phyloP scores from a whole-genome alignment of 2,329 filamentous ascomycete species.

The Harringtonia aguacate region DNA sequence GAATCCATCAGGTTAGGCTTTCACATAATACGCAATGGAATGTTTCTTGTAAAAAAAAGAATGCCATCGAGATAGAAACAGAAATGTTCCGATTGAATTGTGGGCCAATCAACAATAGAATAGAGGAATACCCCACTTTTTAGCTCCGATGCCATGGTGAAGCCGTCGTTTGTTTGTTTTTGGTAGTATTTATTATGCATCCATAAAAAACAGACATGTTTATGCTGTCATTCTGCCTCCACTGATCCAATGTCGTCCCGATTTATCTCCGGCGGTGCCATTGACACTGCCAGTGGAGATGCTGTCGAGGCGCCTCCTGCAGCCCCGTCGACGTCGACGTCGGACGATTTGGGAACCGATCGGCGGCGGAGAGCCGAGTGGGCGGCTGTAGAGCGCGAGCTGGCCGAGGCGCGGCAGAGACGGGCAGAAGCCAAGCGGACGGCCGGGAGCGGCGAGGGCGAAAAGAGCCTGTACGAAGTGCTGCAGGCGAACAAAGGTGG shows the following conservation, averaged over 20 bases:
- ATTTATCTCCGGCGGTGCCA: conserved; percentile 45
- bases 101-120: too few relatives aligned
- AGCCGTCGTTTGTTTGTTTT: conserved; percentile 8
- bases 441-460: conserved; percentile 28
- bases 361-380: conserved; percentile 35
- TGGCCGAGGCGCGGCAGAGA: conserved; percentile 48
- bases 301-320: conserved; percentile 2
- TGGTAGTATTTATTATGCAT: too few relatives aligned
- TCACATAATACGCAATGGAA: too few relatives aligned
- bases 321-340: background rate
- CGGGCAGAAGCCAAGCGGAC: conserved; percentile 37
- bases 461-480: conserved; percentile 61
- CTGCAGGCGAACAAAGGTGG: conserved; percentile 73
- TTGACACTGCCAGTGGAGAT: conserved; percentile 26
- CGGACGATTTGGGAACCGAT: background rate
- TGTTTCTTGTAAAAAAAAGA: too few relatives aligned
- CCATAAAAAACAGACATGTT: too few relatives aligned
- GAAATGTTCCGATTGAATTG: too few relatives aligned
- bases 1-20: too few relatives aligned
- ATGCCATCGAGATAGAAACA: too few relatives aligned
- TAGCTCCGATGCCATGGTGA: too few relatives aligned
- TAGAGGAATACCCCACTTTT: too few relatives aligned
- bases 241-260: conserved; percentile 34
- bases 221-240: conserved; percentile 18
- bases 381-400: conserved; percentile 52